Percentiles rank a stretch among this genome's conserved stretches.
phyloP scores from a whole-genome alignment of 2,329 filamentous ascomycete species.

The Clarireedia paspali region DNA sequence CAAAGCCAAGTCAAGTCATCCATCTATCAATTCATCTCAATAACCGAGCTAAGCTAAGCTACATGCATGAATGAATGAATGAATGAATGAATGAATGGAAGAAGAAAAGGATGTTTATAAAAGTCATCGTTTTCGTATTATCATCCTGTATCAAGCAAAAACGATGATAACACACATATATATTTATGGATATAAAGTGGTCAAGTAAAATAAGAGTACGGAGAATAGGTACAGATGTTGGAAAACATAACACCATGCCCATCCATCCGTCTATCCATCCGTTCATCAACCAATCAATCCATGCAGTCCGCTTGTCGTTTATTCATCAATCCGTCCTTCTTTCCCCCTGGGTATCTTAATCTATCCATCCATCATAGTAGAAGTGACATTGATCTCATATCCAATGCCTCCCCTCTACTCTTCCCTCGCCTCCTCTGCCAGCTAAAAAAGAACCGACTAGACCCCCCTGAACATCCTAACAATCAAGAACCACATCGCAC shows the following conservation, averaged over 20 bases:
- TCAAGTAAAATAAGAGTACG: too few species aligned
- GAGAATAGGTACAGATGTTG: too few species aligned
- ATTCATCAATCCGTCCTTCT: background rate
- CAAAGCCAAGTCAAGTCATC: background rate
- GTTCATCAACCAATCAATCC: background rate
- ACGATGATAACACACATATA: too few species aligned
- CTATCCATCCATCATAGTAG: background rate
- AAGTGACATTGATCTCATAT: constrained; percentile 7
- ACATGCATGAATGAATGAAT: too few species aligned
- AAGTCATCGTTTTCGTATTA: too few species aligned
- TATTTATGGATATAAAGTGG: too few species aligned
- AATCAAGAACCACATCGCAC: constrained; percentile 71
- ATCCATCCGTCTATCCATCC: background rate
- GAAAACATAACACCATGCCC: too few species aligned
- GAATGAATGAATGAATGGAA: too few species aligned
- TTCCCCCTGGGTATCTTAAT: background rate
- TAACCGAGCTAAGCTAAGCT: too few species aligned
- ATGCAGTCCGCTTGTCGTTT: background rate
- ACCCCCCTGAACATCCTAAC: constrained; percentile 76
- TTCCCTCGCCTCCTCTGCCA: constrained; percentile 78
- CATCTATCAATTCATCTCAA: background rate
- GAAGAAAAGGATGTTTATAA: background rate
- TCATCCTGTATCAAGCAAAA: too few species aligned
- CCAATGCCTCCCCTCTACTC: constrained; percentile 52
- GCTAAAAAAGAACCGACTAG: constrained; percentile 50